Percentiles rank a stretch among this genome's conserved stretches.
These are phyloP conservation scores for Serendipita sp. DNA, from an alignment of 1,284 basidiomycete genomes.

Conservation along the genomic window DNA sequence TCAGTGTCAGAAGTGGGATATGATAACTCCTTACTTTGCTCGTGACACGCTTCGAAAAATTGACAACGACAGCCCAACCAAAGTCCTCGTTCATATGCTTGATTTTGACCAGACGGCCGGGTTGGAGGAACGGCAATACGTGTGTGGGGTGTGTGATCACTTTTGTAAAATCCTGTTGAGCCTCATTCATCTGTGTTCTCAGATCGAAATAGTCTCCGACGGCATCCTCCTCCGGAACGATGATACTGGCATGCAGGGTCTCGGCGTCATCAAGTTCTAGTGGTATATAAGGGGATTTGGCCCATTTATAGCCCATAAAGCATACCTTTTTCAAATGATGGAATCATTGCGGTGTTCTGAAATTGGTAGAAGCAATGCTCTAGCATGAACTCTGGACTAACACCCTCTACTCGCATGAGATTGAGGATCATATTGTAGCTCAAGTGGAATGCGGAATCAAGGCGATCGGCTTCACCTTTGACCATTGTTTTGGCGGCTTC, in stretches of 20 bases:
- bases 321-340: conserved; percentile 72
- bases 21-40: conserved; percentile 41
- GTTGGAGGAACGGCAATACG: conserved; percentile 82
- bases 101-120: conserved; percentile 82
- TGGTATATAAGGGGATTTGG: not conserved
- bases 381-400: conserved; percentile 97
- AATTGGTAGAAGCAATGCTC: conserved; percentile 98
- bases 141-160: conserved; percentile 94
- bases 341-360: conserved; percentile 85
- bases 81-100: conserved; percentile 81
- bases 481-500: conserved; percentile 90
- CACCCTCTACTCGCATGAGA: conserved; percentile 95
- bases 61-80: conserved; percentile 91
- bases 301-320: conserved; percentile 11
- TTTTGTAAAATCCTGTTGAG: conserved; percentile 74
- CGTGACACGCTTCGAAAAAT: conserved; percentile 73
- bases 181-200: conserved; percentile 80
- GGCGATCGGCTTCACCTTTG: conserved; percentile 92
- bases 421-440: conserved; percentile 99
- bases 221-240: conserved; percentile 70
- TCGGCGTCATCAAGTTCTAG: conserved; percentile 69
- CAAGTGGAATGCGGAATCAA: conserved; percentile 97
- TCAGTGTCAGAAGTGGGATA: not conserved
- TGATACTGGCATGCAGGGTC: conserved; percentile 46
- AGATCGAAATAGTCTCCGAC: conserved; percentile 87